Base-by-base conservation (phyloP, 352 stramenopile genomes). In the Globisporangium emineosum region DNA sequence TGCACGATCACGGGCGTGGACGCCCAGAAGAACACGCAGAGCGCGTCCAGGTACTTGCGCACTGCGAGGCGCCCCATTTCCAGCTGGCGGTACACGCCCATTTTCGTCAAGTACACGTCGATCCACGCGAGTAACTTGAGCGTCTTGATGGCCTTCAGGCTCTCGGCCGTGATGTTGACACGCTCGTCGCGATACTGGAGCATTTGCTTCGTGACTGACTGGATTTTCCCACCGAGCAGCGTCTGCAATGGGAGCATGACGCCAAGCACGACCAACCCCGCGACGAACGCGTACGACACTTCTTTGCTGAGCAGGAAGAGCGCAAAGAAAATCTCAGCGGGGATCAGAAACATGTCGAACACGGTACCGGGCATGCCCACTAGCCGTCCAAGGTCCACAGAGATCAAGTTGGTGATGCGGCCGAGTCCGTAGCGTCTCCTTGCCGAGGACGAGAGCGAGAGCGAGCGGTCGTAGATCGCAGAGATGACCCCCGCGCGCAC, bases 11-110 rank as follows among this genome's bases (percentile, higher is more conserved):
- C 85, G 8, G 90, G 89, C 3, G 88, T 97, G 2, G 86, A 90
- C 3, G 88, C 89, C 89, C 89, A 97, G 67, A 97, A 94, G 62
- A 96, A 97, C 2, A 97, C 90, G 60, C 90, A 97, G 29, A 93
- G 79, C 5, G 89, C 86, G 52, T 97, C 89, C 23, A 97, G 59
- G 57, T 95, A 96, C 73, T 97, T 97, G 61, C 90, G 85, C 15
- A 86, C 67, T 21, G 69, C 72, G 12, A 97, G 70, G n/a, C 74
- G 73, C 1, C 65, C 67, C 65, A 96, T 85, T 66, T 97, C 90
- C 2, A 82, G 76, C 12, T 59, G 63, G 29, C 90, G 77, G 45
- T 74, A 77, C 12, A 17, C 49, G 7, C 70, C 77, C 64, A 96
- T 89, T 5, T 78, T 67, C 13, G 71, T 50, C 27, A 91, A 51